phyloP scores from a whole-genome alignment of 2,329 filamentous ascomycete genomes.

The Colletotrichum lindemuthianum region DNA sequence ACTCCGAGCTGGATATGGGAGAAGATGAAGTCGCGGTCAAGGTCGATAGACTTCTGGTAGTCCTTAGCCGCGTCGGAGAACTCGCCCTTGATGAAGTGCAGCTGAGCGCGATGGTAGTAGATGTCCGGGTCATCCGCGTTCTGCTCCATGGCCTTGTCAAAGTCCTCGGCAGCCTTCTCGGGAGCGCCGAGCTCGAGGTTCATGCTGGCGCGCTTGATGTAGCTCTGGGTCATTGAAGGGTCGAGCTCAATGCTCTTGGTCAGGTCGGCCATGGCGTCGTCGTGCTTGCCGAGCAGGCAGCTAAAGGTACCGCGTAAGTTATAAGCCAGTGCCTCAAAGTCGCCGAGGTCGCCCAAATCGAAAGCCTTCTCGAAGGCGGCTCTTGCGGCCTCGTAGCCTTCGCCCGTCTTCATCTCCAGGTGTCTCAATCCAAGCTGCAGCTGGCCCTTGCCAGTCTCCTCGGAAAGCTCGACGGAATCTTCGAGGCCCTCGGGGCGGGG shows the following conservation, averaged over 20 bases:
- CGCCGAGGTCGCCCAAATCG: constrained; percentile 80
- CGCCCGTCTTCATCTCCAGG: constrained; percentile 86
- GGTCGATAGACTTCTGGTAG: constrained; percentile 98
- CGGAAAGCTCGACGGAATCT: constrained; percentile 79
- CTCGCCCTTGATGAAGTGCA: constrained; percentile 97
- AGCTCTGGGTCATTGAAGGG: constrained; percentile 90
- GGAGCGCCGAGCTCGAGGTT: constrained; percentile 91
- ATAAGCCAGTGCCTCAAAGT: constrained; percentile 90
- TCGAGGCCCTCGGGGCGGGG: constrained; percentile 83
- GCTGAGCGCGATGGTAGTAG: constrained; percentile 98
- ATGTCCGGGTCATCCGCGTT: constrained; percentile 94
- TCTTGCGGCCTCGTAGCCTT: constrained; percentile 91
- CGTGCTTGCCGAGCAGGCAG: constrained; percentile 89
- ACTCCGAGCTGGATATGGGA: constrained; percentile 99
- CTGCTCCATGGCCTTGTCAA: constrained; percentile 84
- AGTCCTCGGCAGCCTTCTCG: constrained; percentile 87
- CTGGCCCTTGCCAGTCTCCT: constrained; percentile 85
- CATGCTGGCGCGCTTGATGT: constrained; percentile 99
- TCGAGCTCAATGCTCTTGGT: constrained; percentile 94
- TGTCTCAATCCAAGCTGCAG: constrained; percentile 84
- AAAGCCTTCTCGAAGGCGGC: constrained; percentile 88
- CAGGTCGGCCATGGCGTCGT: constrained; percentile 83
- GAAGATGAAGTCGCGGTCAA: constrained; percentile 97
- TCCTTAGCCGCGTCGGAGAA: constrained; percentile 95
- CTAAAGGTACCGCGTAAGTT: constrained; percentile 97